These are phyloP conservation scores for Chrysanthemum seticuspe DNA, from an alignment of 129 eudicot species.

Conservation along the genomic window DNA sequence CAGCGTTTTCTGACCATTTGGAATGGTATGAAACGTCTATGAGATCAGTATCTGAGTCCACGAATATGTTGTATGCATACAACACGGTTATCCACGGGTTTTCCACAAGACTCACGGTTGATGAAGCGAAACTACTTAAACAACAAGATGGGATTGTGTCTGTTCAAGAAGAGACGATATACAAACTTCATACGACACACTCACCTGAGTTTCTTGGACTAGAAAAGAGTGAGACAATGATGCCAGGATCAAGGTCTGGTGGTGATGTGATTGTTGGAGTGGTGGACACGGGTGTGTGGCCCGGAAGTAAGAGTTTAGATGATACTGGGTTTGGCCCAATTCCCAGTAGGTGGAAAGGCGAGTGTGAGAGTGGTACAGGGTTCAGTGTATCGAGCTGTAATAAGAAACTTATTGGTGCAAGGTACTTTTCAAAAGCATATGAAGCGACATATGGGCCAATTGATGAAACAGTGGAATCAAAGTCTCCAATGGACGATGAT, in stretches of 20 bases:
- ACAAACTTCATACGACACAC: conserved; percentile 65
- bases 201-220: conserved; percentile 71
- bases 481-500: conserved; percentile 70
- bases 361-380: conserved; percentile 46
- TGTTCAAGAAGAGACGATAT: conserved; percentile 49
- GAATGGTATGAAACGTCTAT: conserved; percentile 65
- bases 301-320: conserved; percentile 46
- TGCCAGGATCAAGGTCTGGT: conserved; percentile 23
- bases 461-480: conserved; percentile 50
- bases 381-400: conserved; percentile 53
- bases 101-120: conserved; percentile 48
- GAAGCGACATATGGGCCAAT: conserved; percentile 59
- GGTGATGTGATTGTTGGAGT: conserved; percentile 67
- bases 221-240: conserved; percentile 25
- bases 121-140: conserved; percentile 47
- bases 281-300: conserved; percentile 83
- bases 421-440: conserved; percentile 61
- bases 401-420: conserved; percentile 64
- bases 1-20: conserved; percentile 46
- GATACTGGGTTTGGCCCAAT: conserved; percentile 58
- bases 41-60: conserved; percentile 42
- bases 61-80: conserved; percentile 56
- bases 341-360: conserved; percentile 66
- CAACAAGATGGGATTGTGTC: conserved; percentile 45
- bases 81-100: conserved; percentile 60